Percentiles rank a stretch among this genome's conserved stretches.
These are phyloP conservation scores for Salix suchowensis DNA, from an alignment of 345 rosid species.

Conservation along the genomic window DNA sequence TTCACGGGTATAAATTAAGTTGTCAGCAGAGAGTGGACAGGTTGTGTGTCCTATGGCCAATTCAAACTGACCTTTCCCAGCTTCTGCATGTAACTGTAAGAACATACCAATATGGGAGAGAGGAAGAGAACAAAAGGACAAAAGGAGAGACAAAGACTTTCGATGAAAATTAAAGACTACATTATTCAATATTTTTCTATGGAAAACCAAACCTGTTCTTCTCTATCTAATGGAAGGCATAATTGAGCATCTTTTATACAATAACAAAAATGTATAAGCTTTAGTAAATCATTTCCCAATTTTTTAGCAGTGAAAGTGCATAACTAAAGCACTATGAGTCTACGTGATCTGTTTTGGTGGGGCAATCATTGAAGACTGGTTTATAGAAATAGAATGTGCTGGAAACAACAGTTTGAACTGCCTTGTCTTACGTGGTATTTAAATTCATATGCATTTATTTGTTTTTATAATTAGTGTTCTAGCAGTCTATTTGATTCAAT, in stretches of 20 bases:
- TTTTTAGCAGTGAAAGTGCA: too few relatives aligned
- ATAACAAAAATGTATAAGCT: not conserved
- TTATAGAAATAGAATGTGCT: too few relatives aligned
- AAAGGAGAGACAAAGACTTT: not conserved
- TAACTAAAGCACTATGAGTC: too few relatives aligned
- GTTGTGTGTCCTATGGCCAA: conserved; percentile 58
- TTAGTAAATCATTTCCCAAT: not conserved
- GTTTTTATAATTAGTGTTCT: too few relatives aligned
- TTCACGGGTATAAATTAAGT: conserved; percentile 78
- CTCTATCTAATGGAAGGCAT: not conserved
- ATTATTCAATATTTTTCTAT: not conserved
- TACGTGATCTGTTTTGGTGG: too few relatives aligned
- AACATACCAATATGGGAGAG: not conserved
- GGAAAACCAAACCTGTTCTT: not conserved
- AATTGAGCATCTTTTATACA: not conserved
- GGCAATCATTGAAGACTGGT: too few relatives aligned
- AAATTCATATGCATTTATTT: too few relatives aligned
- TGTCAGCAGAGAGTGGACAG: conserved; percentile 64
- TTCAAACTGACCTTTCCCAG: conserved; percentile 94
- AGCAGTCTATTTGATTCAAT: too few relatives aligned
- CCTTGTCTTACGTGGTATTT: too few relatives aligned
- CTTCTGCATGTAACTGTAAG: conserved; percentile 71
- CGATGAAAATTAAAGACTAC: not conserved
- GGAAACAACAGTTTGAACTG: too few relatives aligned
- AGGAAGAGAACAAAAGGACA: not conserved